Conservation (phyloP, 2,329 filamentous ascomycete genomes). For the Diplocarpon rosae region DNA sequence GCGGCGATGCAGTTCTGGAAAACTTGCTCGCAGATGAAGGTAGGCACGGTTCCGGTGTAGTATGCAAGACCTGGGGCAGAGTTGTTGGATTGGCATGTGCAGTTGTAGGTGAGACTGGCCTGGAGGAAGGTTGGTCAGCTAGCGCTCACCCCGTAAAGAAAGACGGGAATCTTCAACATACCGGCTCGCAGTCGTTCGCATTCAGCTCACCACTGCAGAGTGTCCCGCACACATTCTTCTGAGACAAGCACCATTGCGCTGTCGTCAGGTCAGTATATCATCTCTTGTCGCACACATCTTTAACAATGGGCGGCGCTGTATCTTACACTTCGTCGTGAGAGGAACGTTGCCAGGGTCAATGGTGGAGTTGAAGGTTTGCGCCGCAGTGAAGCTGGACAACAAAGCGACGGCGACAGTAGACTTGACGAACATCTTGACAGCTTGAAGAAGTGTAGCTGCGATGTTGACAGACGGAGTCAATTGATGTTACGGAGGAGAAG, state of each 20-base stretch:
- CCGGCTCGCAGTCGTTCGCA: slow-evolving; percentile 44
- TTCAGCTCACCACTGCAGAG: slow-evolving; percentile 42
- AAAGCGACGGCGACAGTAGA: slow-evolving; percentile 22
- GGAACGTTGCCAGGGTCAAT: slow-evolving; percentile 18
- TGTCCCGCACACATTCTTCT: slow-evolving; percentile 47
- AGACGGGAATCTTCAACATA: too few species aligned
- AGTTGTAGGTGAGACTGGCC: slow-evolving; percentile 41
- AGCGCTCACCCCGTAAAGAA: too few species aligned
- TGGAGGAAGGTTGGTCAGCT: slow-evolving; percentile 19
- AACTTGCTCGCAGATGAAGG: slow-evolving; percentile 45
- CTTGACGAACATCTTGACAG: slow-evolving; percentile 24
- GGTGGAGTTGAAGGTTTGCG: slow-evolving; percentile 20
- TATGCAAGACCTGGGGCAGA: slow-evolving; percentile 41
- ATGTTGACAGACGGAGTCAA: slow-evolving; percentile 2
- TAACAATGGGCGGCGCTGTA: neutral
- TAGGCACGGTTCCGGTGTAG: slow-evolving; percentile 48
- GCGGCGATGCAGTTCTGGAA: slow-evolving; percentile 36
- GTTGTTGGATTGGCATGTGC: slow-evolving; percentile 42
- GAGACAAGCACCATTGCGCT: slow-evolving; percentile 46
- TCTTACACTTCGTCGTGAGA: slow-evolving; percentile 16
- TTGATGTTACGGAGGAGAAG: slow-evolving; percentile 8
- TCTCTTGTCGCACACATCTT: neutral
- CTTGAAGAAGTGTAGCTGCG: neutral
- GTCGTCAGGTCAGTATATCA: slow-evolving; percentile 12
- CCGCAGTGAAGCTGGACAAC: slow-evolving; percentile 18